Evolutionary conservation across 192 early-diverging fungal species (phyloP), one percentile per base, ranked within the genome.

Genomic region (Entomortierella lignicola): DNA sequence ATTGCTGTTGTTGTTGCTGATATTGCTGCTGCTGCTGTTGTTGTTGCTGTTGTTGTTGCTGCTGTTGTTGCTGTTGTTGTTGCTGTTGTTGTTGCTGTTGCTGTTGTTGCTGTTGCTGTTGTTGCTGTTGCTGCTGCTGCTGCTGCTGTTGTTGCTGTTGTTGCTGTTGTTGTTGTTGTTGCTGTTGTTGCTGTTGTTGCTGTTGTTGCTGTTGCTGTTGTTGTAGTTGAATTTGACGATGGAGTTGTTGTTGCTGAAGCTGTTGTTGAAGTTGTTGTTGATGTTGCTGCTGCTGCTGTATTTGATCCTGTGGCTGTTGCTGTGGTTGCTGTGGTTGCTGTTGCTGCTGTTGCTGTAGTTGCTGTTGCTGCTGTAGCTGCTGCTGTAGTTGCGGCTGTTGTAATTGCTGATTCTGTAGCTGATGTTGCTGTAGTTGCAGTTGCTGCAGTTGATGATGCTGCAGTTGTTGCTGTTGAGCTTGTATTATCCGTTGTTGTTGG

Each of bases 61-160:
- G 55, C 26, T n/a, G 15, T 34, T 39, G 71, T 32, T 56, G 48
- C 4, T 39, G 47, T 27, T 29, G 43, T 34, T 34, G 52, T 21
- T 59, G 51, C 21, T n/a, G 51, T 20, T 72, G 70, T 32, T 75
- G 72, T 55, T 77, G 72, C 23, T 77, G 62, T 21, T 53, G 37
- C 30, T 63, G 56, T 26, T 31, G 48, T 27, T 72, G 70, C 31
- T 75, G 72, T 20, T 58, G 63, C 12, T 55, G 60, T 12, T 27
- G 55, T 48, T 18, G 55, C 30, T 54, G 74, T 39, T 63, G 60
- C 34, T 65, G 51, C 31, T 68, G 60, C 13, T 4, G 37, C 11
- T 44, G 55, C 7, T 26, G 39, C 37, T n/a, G 42, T 2, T 25
- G 5, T 12, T 47, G 52, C n/a, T 20, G 50, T 41, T 55, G 52